Evolutionary conservation across 345 rosid species (phyloP), one percentile per base, ranked within the genome.

Genomic region (Crucihimalaya himalaica): DNA sequence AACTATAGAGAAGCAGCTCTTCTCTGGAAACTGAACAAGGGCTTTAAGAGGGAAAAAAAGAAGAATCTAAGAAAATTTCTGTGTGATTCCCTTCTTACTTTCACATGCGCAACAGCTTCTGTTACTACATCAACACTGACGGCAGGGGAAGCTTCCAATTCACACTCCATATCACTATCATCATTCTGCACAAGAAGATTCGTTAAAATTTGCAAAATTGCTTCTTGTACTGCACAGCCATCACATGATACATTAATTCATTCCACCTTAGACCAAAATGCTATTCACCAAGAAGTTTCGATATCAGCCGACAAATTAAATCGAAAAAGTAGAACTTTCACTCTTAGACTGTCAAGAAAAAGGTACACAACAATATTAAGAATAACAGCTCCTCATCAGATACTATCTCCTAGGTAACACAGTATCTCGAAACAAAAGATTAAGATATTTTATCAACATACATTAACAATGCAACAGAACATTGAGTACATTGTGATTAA

Each of bases 81-180:
- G 34, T 45, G 42, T 15, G 4, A 56, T 14, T 53, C 34, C 31
- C 68, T 29, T 55, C 78, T 66, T 81, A 95, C 99, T 83, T 87
- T 95, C 34, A 90, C 98, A 75, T 88, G 84, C 5, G 98, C 98
- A 63, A 90, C 84, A 76, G 91, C 98, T 80, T 92, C 98, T 8
- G 83, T n/a, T 10, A 86, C 78, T 51, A 87, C 84, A 79, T 92
- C 99, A 69, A 55, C 70, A 35, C 81, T 78, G 61, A 82, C 88
- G 40, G 79, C 78, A 70, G 99, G 97, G 63, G 66, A 84, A 59
- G 96, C 86, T 83, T 92, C 98, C 88, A 95, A 65, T 68, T 95
- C 99, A 56, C 69, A 88, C 52, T 95, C 99, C 51, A 90, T 72
- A 81, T 92, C 98, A 82, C 98, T 92, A 32, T 92, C 96, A 74